phyloP scores from a whole-genome alignment of 2,329 filamentous ascomycete species.

The Talaromyces sp. region DNA sequence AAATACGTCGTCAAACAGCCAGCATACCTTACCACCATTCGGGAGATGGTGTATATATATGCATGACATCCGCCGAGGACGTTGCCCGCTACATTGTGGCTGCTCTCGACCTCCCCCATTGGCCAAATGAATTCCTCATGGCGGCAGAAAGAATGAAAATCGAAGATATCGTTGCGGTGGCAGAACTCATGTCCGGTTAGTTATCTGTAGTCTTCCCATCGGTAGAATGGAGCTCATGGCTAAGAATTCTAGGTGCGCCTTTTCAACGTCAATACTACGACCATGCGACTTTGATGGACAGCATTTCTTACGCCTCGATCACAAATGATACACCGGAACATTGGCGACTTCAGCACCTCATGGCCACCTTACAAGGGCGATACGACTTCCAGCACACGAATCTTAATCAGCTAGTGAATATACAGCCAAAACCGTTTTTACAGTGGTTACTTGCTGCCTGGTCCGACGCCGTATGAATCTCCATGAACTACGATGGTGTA shows the following conservation, averaged over 20 bases:
- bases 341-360: conserved; percentile 52
- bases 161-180: conserved; percentile 54
- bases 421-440: conserved; percentile 50
- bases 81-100: conserved; percentile 63
- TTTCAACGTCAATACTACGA: conserved; percentile 25
- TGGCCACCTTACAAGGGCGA: conserved; percentile 63
- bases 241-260: conserved; percentile 5
- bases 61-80: conserved; percentile 65
- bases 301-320: conserved; percentile 23
- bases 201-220: conserved; percentile 8
- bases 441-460: conserved; percentile 53
- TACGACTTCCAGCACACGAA: conserved; percentile 61
- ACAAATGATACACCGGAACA: conserved; percentile 35
- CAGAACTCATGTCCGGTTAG: conserved; percentile 44
- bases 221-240: not conserved
- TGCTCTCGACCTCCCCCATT: conserved; percentile 60
- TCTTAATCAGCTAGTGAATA: conserved; percentile 50
- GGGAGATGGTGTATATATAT: conserved; percentile 53
- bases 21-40: conserved; percentile 54
- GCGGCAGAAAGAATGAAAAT: conserved; percentile 61
- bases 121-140: conserved; percentile 66
- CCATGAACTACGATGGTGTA: not conserved
- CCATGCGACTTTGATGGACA: conserved; percentile 21
- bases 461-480: conserved; percentile 20
- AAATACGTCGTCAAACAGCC: conserved; percentile 55